Evolutionary conservation across 208 protist species (phyloP), one percentile per base, ranked within the genome.

Genomic region (Angomonas ambiguus): DNA sequence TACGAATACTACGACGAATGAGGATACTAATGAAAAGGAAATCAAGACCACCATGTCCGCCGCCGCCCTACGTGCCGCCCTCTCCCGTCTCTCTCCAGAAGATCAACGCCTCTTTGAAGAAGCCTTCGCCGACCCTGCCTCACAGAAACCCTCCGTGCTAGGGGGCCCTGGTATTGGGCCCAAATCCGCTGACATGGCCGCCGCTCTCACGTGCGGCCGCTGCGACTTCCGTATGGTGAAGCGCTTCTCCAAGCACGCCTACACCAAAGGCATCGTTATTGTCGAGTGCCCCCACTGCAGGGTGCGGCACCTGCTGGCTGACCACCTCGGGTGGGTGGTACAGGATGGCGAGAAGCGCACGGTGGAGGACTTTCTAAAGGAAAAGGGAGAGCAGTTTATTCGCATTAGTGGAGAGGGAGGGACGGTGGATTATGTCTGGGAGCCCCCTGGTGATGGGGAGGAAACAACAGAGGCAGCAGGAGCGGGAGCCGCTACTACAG

Each of bases 291-390:
- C 87, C 24, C 78, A 80, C 57, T 97, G 93, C 75, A 69, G 79
- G 18, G 77, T 84, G 20, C 82, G 85, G 72, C 93, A 97, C 68
- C 76, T 97, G 22, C 67, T 97, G 34, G 93, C 93, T 0, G 93
- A 97, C 71, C 94, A 97, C 75, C 73, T 96, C 32, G 91, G 91
- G 35, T 97, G 91, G 90, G 79, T 96, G 70, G n/a, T n/a, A n/a
- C n/a, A n/a, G 38, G 67, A 79, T 27, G 83, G 92, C 67, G 80
- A 83, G 55, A 67, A 77, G 24, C 79, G 64, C 33, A 96, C 81
- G 72, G 82, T 95, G 66, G 91, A 96, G 74, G 88, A 96, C 51
- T 91, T 89, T 20, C 67, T 95, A 38, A 62, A 76, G 5, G 83
- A 84, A 57, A 88, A 86, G 58, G 84, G 85, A 0, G 85, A 95